Percentiles rank a stretch among this genome's conserved stretches.
phyloP scores from a whole-genome alignment of 164 flowering plant species.

The Piper longum region DNA sequence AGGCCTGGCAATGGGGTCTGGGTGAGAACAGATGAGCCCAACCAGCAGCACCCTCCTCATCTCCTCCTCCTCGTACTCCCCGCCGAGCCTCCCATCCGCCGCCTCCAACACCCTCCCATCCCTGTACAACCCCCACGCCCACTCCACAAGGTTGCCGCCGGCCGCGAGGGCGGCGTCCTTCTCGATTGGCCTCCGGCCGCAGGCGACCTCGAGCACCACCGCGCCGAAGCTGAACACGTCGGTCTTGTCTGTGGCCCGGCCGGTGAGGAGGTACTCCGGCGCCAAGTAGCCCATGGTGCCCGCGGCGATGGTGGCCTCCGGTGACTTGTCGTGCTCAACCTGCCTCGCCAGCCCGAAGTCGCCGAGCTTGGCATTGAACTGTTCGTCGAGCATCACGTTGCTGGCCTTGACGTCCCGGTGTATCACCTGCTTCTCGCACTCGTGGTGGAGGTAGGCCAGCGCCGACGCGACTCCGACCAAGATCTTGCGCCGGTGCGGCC shows the following conservation, averaged over 20 bases:
- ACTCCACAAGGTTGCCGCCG: constrained; percentile 59
- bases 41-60: constrained; percentile 53
- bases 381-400: constrained; percentile 82
- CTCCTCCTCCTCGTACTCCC: constrained; percentile 50
- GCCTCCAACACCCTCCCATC: constrained; percentile 46
- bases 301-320: constrained; percentile 74
- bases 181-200: constrained; percentile 78
- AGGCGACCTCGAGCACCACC: constrained; percentile 72
- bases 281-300: constrained; percentile 99
- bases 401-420: constrained; percentile 83
- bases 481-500: constrained; percentile 52
- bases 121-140: constrained; percentile 77
- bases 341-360: constrained; percentile 82
- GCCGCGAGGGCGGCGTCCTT: constrained; percentile 20
- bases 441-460: constrained; percentile 76
- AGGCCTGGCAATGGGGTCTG: constrained; percentile 68
- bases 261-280: constrained; percentile 73
- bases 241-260: constrained; percentile 73
- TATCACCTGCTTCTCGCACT: constrained; percentile 80
- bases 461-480: constrained; percentile 77
- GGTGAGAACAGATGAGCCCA: constrained; percentile 71
- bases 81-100: constrained; percentile 41
- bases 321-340: constrained; percentile 68
- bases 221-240: constrained; percentile 92
- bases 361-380: constrained; percentile 67